These are phyloP conservation scores for Pontederia crassipes DNA, from an alignment of 176 grass and related monocot genomes.

Conservation along the genomic window DNA sequence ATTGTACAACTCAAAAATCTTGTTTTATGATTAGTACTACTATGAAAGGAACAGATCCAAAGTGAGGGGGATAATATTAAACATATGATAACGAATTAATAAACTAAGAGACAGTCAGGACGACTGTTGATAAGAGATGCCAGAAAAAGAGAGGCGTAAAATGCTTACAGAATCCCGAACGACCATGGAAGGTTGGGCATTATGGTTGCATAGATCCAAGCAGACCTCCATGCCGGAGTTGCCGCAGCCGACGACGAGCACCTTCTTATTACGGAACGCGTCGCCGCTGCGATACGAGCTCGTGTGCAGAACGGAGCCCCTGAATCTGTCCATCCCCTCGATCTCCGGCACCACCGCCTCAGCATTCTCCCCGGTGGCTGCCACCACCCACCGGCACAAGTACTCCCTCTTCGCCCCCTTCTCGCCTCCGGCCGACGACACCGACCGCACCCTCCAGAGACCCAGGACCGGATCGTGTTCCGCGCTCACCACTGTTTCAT, in stretches of 20 bases:
- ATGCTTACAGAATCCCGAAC: neutral
- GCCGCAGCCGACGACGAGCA: conserved; percentile 15
- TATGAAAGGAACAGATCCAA: too few relatives aligned
- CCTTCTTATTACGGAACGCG: neutral
- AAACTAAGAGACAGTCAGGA: neutral
- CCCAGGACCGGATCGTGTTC: conserved; percentile 8
- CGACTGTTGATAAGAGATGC: neutral
- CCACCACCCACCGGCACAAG: conserved; percentile 12
- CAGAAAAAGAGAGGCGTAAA: neutral
- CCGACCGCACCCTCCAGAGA: conserved; percentile 6
- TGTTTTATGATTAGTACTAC: too few relatives aligned
- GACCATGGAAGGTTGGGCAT: conserved; percentile 11
- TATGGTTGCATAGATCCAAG: conserved; percentile 17
- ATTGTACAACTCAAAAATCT: too few relatives aligned
- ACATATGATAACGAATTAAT: neutral
- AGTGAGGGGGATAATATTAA: neutral
- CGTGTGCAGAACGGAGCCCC: neutral
- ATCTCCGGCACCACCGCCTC: conserved; percentile 12
- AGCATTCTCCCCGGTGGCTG: conserved; percentile 15
- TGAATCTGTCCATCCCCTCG: neutral
- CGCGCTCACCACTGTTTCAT: conserved; percentile 4
- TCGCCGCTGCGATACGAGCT: conserved; percentile 6
- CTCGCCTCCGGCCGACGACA: neutral
- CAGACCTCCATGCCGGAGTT: conserved; percentile 23
- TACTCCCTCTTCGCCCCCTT: neutral